Percentiles rank a stretch among this genome's conserved stretches.
These are phyloP conservation scores for Chalciporus piperatus DNA, from an alignment of 768 basidiomycete genomes.

Conservation along the genomic window DNA sequence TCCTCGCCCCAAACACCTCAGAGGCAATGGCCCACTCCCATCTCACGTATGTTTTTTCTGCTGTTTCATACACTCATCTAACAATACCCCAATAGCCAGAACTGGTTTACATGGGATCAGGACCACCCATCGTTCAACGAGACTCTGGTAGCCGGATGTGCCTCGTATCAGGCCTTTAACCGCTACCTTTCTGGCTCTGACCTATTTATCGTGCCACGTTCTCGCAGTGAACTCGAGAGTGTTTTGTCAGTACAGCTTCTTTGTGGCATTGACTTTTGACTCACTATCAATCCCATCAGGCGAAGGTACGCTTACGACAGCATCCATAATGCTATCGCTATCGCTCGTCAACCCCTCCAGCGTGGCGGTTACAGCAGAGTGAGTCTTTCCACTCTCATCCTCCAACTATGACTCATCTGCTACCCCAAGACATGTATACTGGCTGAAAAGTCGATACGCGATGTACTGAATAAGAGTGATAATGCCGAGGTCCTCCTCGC, in stretches of 20 bases:
- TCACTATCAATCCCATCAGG: slow-evolving; percentile 35
- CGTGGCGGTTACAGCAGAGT: slow-evolving; percentile 55
- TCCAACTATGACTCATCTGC: background rate
- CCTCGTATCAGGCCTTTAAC: slow-evolving; percentile 77
- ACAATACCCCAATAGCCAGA: slow-evolving; percentile 50
- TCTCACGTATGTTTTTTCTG: slow-evolving; percentile 49
- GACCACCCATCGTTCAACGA: slow-evolving; percentile 70
- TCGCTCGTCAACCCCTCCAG: slow-evolving; percentile 60
- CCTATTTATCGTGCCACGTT: slow-evolving; percentile 67
- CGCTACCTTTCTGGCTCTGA: slow-evolving; percentile 71
- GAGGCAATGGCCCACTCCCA: slow-evolving; percentile 71
- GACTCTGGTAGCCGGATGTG: slow-evolving; percentile 69
- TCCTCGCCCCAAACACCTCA: slow-evolving; percentile 69
- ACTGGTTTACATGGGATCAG: slow-evolving; percentile 65
- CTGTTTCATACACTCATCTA: slow-evolving; percentile 8
- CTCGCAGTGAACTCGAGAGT: slow-evolving; percentile 63
- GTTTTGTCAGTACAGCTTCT: slow-evolving; percentile 52
- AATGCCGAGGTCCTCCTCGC: slow-evolving; percentile 64
- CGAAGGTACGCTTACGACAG: slow-evolving; percentile 75
- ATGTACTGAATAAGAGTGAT: slow-evolving; percentile 67
- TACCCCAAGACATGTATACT: slow-evolving; percentile 58
- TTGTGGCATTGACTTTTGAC: background rate
- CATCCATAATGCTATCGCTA: slow-evolving; percentile 77
- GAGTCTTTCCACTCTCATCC: slow-evolving; percentile 17
- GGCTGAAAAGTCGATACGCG: slow-evolving; percentile 66